Evolutionary conservation across 164 flowering plant species (phyloP).

Genomic region (Stephania yunnanensis): DNA sequence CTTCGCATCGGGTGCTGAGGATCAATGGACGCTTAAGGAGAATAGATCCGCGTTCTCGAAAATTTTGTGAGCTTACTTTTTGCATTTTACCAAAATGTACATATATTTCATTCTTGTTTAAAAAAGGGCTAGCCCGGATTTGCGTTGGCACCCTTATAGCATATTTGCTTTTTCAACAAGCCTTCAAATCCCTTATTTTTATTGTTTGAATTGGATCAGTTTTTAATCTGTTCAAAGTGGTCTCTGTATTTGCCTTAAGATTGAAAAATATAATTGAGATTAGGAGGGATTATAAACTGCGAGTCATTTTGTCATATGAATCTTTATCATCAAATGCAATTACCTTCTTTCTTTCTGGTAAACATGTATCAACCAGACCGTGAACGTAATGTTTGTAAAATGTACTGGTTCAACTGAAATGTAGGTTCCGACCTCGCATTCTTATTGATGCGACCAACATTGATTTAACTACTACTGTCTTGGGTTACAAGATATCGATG

Average conservation of each 20-base stretch:
- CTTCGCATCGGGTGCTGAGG: slow-evolving; percentile 97
- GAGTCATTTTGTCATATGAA: no score
- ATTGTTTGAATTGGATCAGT: no score
- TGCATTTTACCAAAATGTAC: background rate
- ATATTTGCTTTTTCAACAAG: no score
- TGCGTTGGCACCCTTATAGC: no score
- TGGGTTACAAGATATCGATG: slow-evolving; percentile 59
- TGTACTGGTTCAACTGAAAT: background rate
- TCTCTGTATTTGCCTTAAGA: no score
- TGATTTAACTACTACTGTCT: slow-evolving; percentile 44
- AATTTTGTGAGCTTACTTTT: slow-evolving; percentile 55
- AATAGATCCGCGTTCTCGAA: slow-evolving; percentile 75
- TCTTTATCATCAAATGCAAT: background rate
- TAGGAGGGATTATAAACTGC: no score
- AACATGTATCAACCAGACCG: background rate
- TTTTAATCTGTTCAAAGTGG: no score
- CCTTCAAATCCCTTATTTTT: no score
- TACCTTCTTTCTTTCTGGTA: background rate
- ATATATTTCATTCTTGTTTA: no score
- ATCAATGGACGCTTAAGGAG: slow-evolving; percentile 80
- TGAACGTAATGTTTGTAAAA: no score
- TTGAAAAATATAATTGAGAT: no score
- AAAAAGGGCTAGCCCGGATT: no score
- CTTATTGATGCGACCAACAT: slow-evolving; percentile 56
- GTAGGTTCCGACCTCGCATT: slow-evolving; percentile 54